Percentiles rank a stretch among this genome's conserved stretches.
These are phyloP conservation scores for Stephania yunnanensis DNA, from an alignment of 164 flowering plant genomes.

Conservation along the genomic window DNA sequence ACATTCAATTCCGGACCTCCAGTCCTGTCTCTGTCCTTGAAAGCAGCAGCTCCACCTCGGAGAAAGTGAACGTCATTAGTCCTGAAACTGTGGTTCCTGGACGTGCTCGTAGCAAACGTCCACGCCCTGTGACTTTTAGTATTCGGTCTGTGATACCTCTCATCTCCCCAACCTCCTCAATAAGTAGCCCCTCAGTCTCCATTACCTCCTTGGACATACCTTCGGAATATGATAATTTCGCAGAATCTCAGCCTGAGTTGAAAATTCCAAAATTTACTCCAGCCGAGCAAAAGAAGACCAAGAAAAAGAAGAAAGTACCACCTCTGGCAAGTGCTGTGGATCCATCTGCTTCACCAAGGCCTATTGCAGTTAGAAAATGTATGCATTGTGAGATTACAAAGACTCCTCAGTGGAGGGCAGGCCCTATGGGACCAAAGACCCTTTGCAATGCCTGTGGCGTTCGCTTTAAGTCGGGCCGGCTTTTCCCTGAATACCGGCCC, in stretches of 20 bases:
- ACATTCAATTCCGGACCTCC: constrained; percentile 46
- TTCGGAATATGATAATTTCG: constrained; percentile 38
- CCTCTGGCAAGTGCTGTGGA: constrained; percentile 18
- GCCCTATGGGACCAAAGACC: constrained; percentile 95
- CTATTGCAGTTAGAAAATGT: constrained; percentile 55
- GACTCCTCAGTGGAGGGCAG: constrained; percentile 96
- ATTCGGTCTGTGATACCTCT: constrained; percentile 53
- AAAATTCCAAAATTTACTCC: constrained; percentile 25
- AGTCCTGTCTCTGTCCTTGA: constrained; percentile 88
- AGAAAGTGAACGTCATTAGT: constrained; percentile 29
- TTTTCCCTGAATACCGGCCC: constrained; percentile 93
- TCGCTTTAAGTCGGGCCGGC: constrained; percentile 85
- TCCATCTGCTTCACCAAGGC: constrained; percentile 12
- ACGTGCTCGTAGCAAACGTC: constrained; percentile 85
- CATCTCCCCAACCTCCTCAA: constrained; percentile 36
- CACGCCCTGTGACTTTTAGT: constrained; percentile 64
- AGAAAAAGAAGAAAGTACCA: constrained; percentile 30
- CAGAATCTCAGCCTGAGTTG: constrained; percentile 29
- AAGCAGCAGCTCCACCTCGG: constrained; percentile 69
- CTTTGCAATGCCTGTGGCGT: constrained; percentile 98
- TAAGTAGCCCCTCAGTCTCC: constrained; percentile 18
- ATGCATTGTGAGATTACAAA: constrained; percentile 84
- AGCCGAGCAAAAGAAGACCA: constrained; percentile 44
- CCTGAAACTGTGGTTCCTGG: constrained; percentile 32
- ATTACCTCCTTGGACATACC: constrained; percentile 16